Base-by-base conservation (phyloP, 179 eudicot species). In the Silene coronaria region DNA sequence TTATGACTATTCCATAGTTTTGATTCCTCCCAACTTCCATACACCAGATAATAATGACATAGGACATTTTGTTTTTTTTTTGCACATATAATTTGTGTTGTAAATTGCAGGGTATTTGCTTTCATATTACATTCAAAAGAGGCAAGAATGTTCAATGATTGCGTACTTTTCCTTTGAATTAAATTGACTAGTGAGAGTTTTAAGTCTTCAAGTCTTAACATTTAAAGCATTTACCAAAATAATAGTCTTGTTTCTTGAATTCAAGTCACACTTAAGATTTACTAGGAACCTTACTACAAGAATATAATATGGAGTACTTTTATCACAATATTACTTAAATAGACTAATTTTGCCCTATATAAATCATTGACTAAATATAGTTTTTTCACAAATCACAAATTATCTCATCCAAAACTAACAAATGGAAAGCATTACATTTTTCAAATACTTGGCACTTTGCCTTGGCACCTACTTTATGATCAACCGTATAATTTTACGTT, bases 391-490 rank as follows among this genome's bases (percentile, higher is more conserved):
- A 36, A 36, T 36, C 32, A 8, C 22, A 28, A 28, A 64, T 28
- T n/a, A 64, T 64, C 12, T 30, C 38, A 64, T 26, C 38, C 22
- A 28, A 4, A 64, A 71, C 59, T 26, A 62, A 48, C 1, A 71
- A 71, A 78, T 72, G 72, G 76, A 78, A 19, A 51, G 4, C 26
- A 78, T 64, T 6, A 72, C 45, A 23, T 26, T 72, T 19, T 26
- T 78, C 24, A 68, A 66, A 10, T 78, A 67, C 8, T 48, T 78
- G 14, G 74, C 81, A 55, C 13, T 78, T 36, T 78, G 51, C 36
- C 12, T 78, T 57, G 19, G 30, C 42, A 21, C 81, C 1, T 82
- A 75, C 48, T 30, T 71, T 7, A 34, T 55, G 22, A 55, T 74
- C 28, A 78, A 67, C 2, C 71, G 30, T 48, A 61, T 71, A 27